A percentile compares a stretch with the other conserved stretches of the same genome.
Evolutionary conservation across 2,329 filamentous ascomycete genomes (phyloP).

Genomic region (Claviceps fusiformis): DNA sequence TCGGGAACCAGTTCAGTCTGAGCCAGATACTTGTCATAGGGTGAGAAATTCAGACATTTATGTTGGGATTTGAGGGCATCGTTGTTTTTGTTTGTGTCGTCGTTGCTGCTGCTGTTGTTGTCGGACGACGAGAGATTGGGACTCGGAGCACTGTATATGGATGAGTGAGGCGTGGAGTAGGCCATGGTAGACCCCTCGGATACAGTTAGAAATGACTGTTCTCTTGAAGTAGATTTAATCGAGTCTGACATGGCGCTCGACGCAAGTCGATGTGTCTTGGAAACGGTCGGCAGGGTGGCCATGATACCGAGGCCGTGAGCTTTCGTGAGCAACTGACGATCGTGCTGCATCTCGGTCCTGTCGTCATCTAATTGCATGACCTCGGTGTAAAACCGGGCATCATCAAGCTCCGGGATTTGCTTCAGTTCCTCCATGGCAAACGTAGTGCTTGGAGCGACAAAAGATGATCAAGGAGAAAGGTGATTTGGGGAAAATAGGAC

Average conservation of each 20-base stretch:
- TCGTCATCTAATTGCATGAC: slow-evolving; percentile 23
- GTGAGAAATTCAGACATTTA: slow-evolving; percentile 31
- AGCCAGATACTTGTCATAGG: slow-evolving; percentile 38
- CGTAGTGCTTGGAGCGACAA: not conserved
- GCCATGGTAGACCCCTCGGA: slow-evolving; percentile 29
- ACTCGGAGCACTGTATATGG: slow-evolving; percentile 18
- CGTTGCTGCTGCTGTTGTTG: not conserved
- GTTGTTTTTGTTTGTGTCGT: not conserved
- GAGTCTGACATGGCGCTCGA: slow-evolving; percentile 30
- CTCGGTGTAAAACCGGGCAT: slow-evolving; percentile 24
- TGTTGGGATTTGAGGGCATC: slow-evolving; percentile 14
- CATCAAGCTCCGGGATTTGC: slow-evolving; percentile 25
- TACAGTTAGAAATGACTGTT: slow-evolving; percentile 30
- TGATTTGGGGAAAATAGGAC: not conserved
- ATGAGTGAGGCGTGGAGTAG: slow-evolving; percentile 29
- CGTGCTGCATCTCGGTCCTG: slow-evolving; percentile 25
- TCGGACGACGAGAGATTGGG: slow-evolving; percentile 6
- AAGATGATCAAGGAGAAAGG: not conserved
- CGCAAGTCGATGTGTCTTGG: slow-evolving; percentile 21
- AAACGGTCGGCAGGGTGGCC: slow-evolving; percentile 11
- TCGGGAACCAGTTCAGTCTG: slow-evolving; percentile 29
- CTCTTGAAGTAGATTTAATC: slow-evolving; percentile 25
- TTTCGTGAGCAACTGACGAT: slow-evolving; percentile 22
- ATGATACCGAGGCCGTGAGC: slow-evolving; percentile 23
- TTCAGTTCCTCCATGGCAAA: slow-evolving; percentile 3